A percentile compares a stretch with the other conserved stretches of the same genome.
Evolutionary conservation across 345 rosid genomes (phyloP).

Genomic region (Noccaea caerulescens): DNA sequence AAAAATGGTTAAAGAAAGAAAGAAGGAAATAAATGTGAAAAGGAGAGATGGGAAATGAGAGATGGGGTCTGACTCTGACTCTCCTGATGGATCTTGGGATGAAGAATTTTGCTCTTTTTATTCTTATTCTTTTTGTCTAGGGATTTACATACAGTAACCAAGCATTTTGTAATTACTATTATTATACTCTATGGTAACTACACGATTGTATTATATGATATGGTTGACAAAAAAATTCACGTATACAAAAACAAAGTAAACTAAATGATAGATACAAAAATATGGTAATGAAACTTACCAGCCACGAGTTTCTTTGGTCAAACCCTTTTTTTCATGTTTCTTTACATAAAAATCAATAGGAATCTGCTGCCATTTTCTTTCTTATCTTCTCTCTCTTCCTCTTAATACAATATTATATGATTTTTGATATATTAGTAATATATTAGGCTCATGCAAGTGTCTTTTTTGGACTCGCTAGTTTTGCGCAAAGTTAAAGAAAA

Average conservation of each 20-base stretch:
- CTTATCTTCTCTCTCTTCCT: slow-evolving; percentile 31
- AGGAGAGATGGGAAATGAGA: slow-evolving; percentile 44
- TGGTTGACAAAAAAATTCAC: slow-evolving; percentile 2
- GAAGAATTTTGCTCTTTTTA: slow-evolving; percentile 53
- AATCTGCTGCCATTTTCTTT: slow-evolving; percentile 34
- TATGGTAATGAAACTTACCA: slow-evolving; percentile 42
- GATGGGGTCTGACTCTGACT: slow-evolving; percentile 56
- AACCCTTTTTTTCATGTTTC: slow-evolving; percentile 45
- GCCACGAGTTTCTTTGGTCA: slow-evolving; percentile 47
- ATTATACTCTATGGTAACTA: slow-evolving; percentile 32
- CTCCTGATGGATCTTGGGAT: slow-evolving; percentile 57
- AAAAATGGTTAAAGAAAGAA: not conserved
- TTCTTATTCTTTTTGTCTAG: slow-evolving; percentile 66
- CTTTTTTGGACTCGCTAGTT: slow-evolving; percentile 44
- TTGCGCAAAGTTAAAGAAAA: slow-evolving; percentile 40
- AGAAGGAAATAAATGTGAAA: slow-evolving; percentile 38
- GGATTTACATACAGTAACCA: slow-evolving; percentile 47
- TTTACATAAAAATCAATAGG: slow-evolving; percentile 31
- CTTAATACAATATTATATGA: not conserved
- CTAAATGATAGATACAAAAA: slow-evolving; percentile 32
- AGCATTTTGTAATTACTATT: slow-evolving; percentile 33
- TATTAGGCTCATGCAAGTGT: slow-evolving; percentile 51
- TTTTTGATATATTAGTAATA: not conserved
- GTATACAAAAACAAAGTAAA: slow-evolving; percentile 8
- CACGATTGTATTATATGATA: slow-evolving; percentile 31